Percentiles rank a stretch among this genome's conserved stretches.
Evolutionary conservation across 73 alveolate species (phyloP).

Genomic region (Paramecium octaurelia): DNA sequence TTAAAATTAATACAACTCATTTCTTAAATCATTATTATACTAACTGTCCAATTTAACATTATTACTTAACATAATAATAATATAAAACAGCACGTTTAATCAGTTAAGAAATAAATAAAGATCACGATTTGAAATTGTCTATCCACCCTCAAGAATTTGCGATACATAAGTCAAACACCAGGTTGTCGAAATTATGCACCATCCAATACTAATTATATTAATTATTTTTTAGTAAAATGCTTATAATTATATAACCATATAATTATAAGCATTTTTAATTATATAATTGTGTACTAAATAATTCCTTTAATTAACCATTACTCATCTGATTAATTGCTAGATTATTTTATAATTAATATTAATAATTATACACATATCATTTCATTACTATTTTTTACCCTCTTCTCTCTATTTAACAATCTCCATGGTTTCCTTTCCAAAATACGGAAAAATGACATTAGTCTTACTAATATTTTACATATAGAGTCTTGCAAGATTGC

Average conservation of each 20-base stretch:
- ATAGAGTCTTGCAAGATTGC: slow-evolving; percentile 38
- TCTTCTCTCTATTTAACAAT: background rate
- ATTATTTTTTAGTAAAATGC: too few species aligned
- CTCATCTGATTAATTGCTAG: background rate
- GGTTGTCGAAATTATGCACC: too few species aligned
- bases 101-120: background rate
- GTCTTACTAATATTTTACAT: slow-evolving; percentile 4
- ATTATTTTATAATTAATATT: background rate
- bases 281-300: too few species aligned
- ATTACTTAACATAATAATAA: background rate
- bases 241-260: too few species aligned
- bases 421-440: slow-evolving; percentile 2
- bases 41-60: background rate
- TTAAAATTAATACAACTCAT: background rate
- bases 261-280: too few species aligned
- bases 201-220: too few species aligned
- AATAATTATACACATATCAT: background rate
- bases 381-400: background rate
- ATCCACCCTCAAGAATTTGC: background rate
- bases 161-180: too few species aligned
- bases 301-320: too few species aligned
- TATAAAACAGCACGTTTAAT: background rate
- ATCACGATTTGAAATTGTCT: background rate
- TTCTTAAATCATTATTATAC: background rate
- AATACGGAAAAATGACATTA: background rate